Conservation (phyloP, 2,329 filamentous ascomycete genomes). For the Teratosphaeria pseudoeucalypti region DNA sequence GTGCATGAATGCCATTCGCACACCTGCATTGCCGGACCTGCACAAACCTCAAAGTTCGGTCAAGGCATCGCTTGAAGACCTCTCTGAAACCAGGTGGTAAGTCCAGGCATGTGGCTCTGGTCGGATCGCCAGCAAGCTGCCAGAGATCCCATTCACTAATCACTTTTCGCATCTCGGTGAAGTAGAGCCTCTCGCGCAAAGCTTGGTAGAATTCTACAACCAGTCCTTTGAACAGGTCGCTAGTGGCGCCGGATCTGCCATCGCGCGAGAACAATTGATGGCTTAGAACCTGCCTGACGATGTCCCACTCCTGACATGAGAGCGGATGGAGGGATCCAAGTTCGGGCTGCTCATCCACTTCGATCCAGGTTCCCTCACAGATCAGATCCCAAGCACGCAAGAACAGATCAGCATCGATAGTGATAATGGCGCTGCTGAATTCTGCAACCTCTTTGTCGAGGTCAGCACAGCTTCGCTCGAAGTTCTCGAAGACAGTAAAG, state of each 20-base stretch:
- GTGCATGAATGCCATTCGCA: neutral
- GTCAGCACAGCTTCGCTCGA: neutral
- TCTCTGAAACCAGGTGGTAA: neutral
- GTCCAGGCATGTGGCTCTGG: neutral
- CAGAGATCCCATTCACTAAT: neutral
- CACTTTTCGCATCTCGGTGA: neutral
- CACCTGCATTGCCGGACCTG: neutral
- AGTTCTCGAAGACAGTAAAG: neutral
- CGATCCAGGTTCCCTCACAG: neutral
- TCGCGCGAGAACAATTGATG: neutral
- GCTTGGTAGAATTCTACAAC: neutral
- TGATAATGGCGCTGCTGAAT: neutral
- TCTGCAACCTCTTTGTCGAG: neutral
- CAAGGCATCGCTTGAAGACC: neutral
- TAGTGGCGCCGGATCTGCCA: neutral
- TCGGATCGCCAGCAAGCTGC: neutral
- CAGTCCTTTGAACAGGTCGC: neutral
- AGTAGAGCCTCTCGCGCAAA: neutral
- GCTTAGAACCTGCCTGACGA: neutral
- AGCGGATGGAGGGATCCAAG: neutral
- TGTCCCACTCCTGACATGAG: neutral
- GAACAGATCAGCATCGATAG: neutral
- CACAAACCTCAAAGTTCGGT: neutral
- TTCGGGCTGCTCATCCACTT: neutral
- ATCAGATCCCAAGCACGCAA: neutral